These are phyloP conservation scores for Dittrichia graveolens DNA, from an alignment of 129 eudicot genomes.

Conservation along the genomic window DNA sequence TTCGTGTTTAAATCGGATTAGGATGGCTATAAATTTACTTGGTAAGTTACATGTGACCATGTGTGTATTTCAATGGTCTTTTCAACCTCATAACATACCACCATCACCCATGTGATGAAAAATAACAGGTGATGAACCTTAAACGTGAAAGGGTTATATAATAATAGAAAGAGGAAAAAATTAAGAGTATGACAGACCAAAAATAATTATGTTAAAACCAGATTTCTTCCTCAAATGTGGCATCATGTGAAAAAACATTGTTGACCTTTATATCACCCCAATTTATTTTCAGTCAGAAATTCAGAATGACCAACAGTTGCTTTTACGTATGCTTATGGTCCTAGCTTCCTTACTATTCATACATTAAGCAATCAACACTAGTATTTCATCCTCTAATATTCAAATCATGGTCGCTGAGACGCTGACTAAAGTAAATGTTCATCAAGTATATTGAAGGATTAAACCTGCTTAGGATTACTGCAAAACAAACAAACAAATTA, in stretches of 20 bases:
- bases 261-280: constrained; percentile 27
- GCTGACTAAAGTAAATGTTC: constrained; percentile 85
- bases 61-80: no score
- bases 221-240: constrained; percentile 9
- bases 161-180: background rate
- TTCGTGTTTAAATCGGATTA: no score
- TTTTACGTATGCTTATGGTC: background rate
- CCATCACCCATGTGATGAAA: background rate
- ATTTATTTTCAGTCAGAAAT: background rate
- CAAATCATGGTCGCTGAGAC: constrained; percentile 39
- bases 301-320: background rate
- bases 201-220: constrained; percentile 26
- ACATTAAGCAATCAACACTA: constrained; percentile 14
- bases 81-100: no score
- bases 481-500: constrained; percentile 14
- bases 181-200: background rate
- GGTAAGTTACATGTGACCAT: no score
- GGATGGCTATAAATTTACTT: no score
- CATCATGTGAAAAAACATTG: constrained; percentile 21
- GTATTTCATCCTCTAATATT: constrained; percentile 25
- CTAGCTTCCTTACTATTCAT: constrained; percentile 6
- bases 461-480: constrained; percentile 88
- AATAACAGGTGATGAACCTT: background rate
- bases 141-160: background rate
- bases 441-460: constrained; percentile 94